Conservation (phyloP, 208 protist genomes). For the Crithidia brevicula region DNA sequence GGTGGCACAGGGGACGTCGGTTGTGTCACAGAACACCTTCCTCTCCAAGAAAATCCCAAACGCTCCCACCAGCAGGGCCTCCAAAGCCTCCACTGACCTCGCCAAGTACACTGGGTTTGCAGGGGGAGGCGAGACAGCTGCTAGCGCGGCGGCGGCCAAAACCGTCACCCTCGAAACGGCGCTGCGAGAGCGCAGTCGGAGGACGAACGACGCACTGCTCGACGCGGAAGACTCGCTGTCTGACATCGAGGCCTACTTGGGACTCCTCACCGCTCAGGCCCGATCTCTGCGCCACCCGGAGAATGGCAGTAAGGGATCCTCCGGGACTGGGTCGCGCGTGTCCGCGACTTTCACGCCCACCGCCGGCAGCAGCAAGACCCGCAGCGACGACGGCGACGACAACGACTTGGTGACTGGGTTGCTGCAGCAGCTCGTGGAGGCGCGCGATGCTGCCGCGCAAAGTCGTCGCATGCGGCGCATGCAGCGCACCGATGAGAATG, state of each 20-base stretch:
- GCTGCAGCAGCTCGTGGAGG: conserved; percentile 25
- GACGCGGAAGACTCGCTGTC: conserved; percentile 25
- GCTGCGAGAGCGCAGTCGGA: conserved; percentile 18
- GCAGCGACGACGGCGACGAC: not conserved
- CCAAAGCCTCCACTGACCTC: not conserved
- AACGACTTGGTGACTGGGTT: conserved; percentile 25
- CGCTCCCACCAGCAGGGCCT: not conserved
- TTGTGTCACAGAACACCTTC: conserved; percentile 21
- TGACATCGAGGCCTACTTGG: conserved; percentile 33
- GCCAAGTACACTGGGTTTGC: not conserved
- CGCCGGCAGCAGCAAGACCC: not conserved
- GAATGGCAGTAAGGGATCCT: not conserved
- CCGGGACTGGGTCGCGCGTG: no score
- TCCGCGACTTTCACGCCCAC: no score
- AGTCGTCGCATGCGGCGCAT: conserved; percentile 13
- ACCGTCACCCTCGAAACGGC: conserved; percentile 16
- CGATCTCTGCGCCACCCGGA: conserved; percentile 5
- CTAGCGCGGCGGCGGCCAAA: not conserved
- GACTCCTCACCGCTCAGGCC: conserved; percentile 19
- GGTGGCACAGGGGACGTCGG: conserved; percentile 4
- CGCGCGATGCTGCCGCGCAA: conserved; percentile 22
- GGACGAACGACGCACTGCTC: not conserved
- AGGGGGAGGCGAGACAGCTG: not conserved
- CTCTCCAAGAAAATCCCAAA: conserved; percentile 17
- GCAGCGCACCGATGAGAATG: not conserved